Percentiles rank a stretch among this genome's conserved stretches.
Conservation (phyloP, 2,329 filamentous ascomycete genomes). For the Trichoderma afroharzianum region DNA sequence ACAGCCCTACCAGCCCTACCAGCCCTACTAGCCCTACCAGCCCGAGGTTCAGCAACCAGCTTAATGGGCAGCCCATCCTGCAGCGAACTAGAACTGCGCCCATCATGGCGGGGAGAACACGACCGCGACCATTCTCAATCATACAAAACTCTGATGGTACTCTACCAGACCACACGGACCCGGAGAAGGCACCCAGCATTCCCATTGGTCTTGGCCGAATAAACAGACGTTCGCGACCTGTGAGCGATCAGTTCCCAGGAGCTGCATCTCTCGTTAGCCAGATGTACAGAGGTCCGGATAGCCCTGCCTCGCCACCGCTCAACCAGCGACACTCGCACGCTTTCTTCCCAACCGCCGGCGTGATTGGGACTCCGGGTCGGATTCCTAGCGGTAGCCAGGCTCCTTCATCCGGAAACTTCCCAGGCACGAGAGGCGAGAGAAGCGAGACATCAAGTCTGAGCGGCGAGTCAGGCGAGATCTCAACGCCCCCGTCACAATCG, state of each 20-base stretch:
- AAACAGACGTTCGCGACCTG: slow-evolving; percentile 53
- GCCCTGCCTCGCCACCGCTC: slow-evolving; percentile 58
- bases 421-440: slow-evolving; percentile 64
- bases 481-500: slow-evolving; percentile 49
- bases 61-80: slow-evolving; percentile 47
- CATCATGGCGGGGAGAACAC: slow-evolving; percentile 41
- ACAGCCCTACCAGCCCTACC: background rate
- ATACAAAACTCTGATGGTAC: slow-evolving; percentile 40
- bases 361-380: slow-evolving; percentile 51
- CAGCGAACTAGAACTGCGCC: slow-evolving; percentile 62
- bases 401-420: slow-evolving; percentile 59
- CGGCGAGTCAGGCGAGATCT: slow-evolving; percentile 59
- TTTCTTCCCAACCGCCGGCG: slow-evolving; percentile 55
- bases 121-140: slow-evolving; percentile 55
- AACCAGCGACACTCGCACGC: slow-evolving; percentile 59
- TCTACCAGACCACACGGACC: slow-evolving; percentile 55
- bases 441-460: slow-evolving; percentile 63
- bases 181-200: slow-evolving; percentile 71
- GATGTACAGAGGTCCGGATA: slow-evolving; percentile 77
- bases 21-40: background rate
- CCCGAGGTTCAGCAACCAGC: slow-evolving; percentile 26
- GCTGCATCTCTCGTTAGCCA: slow-evolving; percentile 77
- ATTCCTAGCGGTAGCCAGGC: slow-evolving; percentile 49
- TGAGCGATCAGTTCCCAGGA: slow-evolving; percentile 60
- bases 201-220: slow-evolving; percentile 60